phyloP scores from a whole-genome alignment of 805 yeast species.

The Yamadazyma nakazawae region DNA sequence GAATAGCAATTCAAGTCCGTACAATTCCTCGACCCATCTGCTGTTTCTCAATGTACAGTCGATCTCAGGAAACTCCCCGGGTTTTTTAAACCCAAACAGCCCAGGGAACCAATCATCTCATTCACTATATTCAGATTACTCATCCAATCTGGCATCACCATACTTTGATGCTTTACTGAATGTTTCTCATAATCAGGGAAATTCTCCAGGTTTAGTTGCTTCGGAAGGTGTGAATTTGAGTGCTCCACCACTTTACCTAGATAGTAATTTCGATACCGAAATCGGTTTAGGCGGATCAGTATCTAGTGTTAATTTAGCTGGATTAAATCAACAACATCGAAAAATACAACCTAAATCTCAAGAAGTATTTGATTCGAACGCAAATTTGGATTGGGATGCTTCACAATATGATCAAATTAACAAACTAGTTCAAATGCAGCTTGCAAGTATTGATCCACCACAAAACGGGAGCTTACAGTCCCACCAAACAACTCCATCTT shows the following conservation, averaged over 20 bases:
- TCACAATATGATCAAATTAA: constrained; percentile 6
- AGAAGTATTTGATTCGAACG: background rate
- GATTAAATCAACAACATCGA: constrained; percentile 7
- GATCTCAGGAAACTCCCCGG: background rate
- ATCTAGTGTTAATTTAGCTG: constrained; percentile 30
- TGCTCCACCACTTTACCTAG: constrained; percentile 6
- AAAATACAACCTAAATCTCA: background rate
- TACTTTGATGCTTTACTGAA: constrained; percentile 33
- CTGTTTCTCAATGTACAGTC: constrained; percentile 4
- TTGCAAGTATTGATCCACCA: constrained; percentile 2
- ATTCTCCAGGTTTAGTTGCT: constrained; percentile 2
- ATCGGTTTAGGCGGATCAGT: constrained; percentile 39
- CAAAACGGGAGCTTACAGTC: background rate
- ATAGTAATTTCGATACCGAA: constrained; percentile 28
- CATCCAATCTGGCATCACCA: constrained; percentile 37
- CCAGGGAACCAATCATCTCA: constrained; percentile 14
- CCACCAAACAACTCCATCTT: background rate
- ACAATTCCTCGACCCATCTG: background rate
- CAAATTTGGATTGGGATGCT: constrained; percentile 5
- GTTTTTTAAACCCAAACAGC: constrained; percentile 12
- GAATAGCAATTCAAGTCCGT: background rate
- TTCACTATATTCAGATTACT: constrained; percentile 34
- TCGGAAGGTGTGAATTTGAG: constrained; percentile 11
- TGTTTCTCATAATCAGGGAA: constrained; percentile 7
- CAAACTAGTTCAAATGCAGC: constrained; percentile 6